A percentile compares a stretch with the other conserved stretches of the same genome.
phyloP scores from a whole-genome alignment of 768 basidiomycete species.

The Termitomyces sp. region DNA sequence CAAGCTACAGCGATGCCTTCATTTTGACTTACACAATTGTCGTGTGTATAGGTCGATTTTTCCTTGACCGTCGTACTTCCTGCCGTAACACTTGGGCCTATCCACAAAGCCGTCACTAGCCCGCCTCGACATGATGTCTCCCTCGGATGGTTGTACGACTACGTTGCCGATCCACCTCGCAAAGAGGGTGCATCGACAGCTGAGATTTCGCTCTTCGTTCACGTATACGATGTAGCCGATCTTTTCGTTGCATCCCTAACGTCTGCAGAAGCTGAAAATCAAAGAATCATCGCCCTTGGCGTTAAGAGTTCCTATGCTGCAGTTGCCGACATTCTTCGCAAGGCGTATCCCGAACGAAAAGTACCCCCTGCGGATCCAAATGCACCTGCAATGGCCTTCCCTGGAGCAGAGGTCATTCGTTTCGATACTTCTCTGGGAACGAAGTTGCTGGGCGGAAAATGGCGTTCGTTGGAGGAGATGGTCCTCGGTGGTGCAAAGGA shows the following conservation, averaged over 20 bases:
- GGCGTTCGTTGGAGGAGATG: constrained; percentile 10
- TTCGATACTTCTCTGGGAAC: constrained; percentile 7
- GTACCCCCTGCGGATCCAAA: constrained; percentile 7
- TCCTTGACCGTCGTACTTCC: constrained; percentile 7
- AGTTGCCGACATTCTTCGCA: constrained; percentile 7
- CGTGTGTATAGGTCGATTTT: constrained; percentile 1
- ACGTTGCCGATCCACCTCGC: constrained; percentile 3
- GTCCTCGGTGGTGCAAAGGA: constrained; percentile 5
- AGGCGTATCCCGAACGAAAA: constrained; percentile 8
- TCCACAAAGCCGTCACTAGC: constrained; percentile 5
- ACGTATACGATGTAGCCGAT: constrained; percentile 9
- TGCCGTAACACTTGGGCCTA: constrained; percentile 2
- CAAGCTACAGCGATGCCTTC: not conserved
- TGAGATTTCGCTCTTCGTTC: constrained; percentile 6
- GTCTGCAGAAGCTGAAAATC: constrained; percentile 2
- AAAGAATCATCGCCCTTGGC: constrained; percentile 6
- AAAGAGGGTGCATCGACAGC: constrained; percentile 3
- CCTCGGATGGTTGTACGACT: constrained; percentile 10
- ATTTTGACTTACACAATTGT: too few relatives aligned
- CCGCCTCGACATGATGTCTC: constrained; percentile 9
- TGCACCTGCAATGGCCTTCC: constrained; percentile 5
- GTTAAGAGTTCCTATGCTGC: constrained; percentile 6
- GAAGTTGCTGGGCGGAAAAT: constrained; percentile 7
- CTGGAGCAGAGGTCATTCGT: constrained; percentile 8
- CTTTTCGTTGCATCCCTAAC: constrained; percentile 9